These are phyloP conservation scores for Aspergillus versicolor DNA, from an alignment of 2,329 filamentous ascomycete genomes.

Conservation along the genomic window DNA sequence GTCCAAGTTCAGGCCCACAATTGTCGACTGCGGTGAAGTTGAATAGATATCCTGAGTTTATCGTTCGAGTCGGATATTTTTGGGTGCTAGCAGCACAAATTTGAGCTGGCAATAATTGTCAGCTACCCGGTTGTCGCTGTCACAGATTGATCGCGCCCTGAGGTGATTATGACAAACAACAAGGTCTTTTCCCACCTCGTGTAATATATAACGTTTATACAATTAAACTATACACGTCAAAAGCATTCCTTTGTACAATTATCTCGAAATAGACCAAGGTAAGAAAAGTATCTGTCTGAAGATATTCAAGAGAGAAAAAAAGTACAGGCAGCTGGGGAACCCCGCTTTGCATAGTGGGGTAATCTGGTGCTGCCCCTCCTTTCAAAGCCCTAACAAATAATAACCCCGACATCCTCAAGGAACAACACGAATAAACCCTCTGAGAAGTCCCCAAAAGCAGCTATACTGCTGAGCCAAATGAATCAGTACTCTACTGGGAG, in stretches of 20 bases:
- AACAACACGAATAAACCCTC: neutral
- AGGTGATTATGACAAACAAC: neutral
- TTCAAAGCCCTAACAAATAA: neutral
- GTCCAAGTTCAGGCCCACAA: slow-evolving; percentile 56
- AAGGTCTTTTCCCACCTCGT: slow-evolving; percentile 18
- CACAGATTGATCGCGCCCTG: neutral
- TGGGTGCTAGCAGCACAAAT: slow-evolving; percentile 6
- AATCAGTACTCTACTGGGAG: neutral
- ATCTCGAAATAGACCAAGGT: neutral
- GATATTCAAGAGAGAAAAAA: neutral
- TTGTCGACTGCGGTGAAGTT: slow-evolving; percentile 50
- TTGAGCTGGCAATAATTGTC: neutral
- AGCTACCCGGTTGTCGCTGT: neutral
- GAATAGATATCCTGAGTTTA: slow-evolving; percentile 18
- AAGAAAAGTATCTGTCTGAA: no score
- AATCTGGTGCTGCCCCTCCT: neutral
- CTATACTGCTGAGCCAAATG: neutral
- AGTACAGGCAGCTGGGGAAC: neutral
- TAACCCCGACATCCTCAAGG: neutral
- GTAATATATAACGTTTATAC: slow-evolving; percentile 32
- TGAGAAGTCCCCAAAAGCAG: neutral
- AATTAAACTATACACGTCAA: neutral
- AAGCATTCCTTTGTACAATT: neutral
- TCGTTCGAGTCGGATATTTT: neutral
- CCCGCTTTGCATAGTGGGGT: slow-evolving; percentile 12